These are phyloP conservation scores for Phytopythium boreale DNA, from an alignment of 352 stramenopile genomes.

Conservation along the genomic window DNA sequence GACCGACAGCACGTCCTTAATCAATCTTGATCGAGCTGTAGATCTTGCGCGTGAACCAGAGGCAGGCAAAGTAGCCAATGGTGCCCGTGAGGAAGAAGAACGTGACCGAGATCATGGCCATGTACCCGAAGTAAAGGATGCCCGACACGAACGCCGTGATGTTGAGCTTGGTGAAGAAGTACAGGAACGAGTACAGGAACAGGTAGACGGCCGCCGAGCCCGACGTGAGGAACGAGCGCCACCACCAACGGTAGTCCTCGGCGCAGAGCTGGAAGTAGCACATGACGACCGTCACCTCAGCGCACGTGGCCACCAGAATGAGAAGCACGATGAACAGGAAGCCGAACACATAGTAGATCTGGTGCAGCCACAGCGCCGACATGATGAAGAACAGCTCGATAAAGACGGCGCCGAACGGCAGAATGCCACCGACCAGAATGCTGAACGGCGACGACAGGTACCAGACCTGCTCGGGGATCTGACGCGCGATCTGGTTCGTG, in stretches of 20 bases:
- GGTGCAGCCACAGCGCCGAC: conserved; percentile 98
- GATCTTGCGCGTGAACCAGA: conserved; percentile 99
- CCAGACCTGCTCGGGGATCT: conserved; percentile 94
- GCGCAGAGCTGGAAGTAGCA: conserved; percentile 99
- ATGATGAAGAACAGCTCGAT: conserved; percentile 99
- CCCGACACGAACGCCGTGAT: conserved; percentile 93
- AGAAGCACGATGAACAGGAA: conserved; percentile 99
- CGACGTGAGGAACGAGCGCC: conserved; percentile 95
- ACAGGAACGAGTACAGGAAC: conserved; percentile 99
- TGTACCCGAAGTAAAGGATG: conserved; percentile 99
- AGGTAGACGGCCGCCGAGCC: conserved; percentile 96
- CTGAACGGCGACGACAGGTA: conserved; percentile 94
- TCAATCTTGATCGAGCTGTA: conserved; percentile 96
- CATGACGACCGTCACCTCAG: conserved; percentile 99
- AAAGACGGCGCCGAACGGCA: conserved; percentile 99
- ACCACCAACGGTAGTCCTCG: conserved; percentile 99
- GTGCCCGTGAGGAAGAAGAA: conserved; percentile 97
- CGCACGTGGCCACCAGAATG: conserved; percentile 97
- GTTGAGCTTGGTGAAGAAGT: conserved; percentile 97
- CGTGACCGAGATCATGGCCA: conserved; percentile 96
- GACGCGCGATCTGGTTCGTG: conserved; percentile 89
- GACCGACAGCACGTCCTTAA: conserved; percentile 35
- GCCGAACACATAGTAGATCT: conserved; percentile 99
- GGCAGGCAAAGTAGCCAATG: conserved; percentile 96
- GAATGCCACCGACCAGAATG: conserved; percentile 95